A percentile compares a stretch with the other conserved stretches of the same genome.
Conservation (phyloP, 371 early-diverging fungal genomes). For the Mortierella sp. region DNA sequence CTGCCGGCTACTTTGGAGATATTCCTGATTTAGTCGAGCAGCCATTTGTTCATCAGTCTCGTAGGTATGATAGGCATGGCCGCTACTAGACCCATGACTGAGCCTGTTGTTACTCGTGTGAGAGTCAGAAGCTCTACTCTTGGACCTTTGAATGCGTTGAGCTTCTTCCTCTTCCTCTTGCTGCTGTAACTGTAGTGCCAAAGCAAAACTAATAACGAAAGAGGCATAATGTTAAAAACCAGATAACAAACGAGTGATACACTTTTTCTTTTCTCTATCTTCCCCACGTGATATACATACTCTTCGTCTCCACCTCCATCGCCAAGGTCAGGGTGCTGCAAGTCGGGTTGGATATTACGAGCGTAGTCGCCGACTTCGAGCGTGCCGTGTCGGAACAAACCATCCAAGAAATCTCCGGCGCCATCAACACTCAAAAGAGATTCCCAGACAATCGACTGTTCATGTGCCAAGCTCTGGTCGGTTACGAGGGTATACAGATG, state of each 20-base stretch:
- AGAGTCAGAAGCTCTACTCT: slow-evolving; percentile 9
- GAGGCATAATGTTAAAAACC: background rate
- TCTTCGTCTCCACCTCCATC: slow-evolving; percentile 49
- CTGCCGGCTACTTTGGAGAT: slow-evolving; percentile 27
- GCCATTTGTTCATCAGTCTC: slow-evolving; percentile 57
- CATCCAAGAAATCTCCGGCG: slow-evolving; percentile 73
- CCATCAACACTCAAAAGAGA: slow-evolving; percentile 76
- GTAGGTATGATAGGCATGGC: slow-evolving; percentile 4
- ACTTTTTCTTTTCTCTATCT: background rate
- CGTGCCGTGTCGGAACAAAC: slow-evolving; percentile 63
- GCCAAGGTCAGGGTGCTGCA: slow-evolving; percentile 22
- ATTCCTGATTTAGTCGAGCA: slow-evolving; percentile 46
- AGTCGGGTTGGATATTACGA: slow-evolving; percentile 39
- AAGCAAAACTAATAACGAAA: slow-evolving; percentile 61
- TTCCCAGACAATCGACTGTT: slow-evolving; percentile 82
- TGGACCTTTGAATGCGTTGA: slow-evolving; percentile 23
- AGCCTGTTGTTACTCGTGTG: slow-evolving; percentile 1
- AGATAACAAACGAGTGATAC: background rate
- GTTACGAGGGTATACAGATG: slow-evolving; percentile 87
- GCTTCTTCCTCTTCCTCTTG: slow-evolving; percentile 62
- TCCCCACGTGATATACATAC: slow-evolving; percentile 15
- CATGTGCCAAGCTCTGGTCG: slow-evolving; percentile 83
- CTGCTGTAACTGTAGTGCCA: slow-evolving; percentile 71
- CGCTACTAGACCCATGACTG: background rate
- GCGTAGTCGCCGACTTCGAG: slow-evolving; percentile 58